A percentile compares a stretch with the other conserved stretches of the same genome.
Conservation (phyloP, 73 alveolate genomes). For the Uronychia binucleata region DNA sequence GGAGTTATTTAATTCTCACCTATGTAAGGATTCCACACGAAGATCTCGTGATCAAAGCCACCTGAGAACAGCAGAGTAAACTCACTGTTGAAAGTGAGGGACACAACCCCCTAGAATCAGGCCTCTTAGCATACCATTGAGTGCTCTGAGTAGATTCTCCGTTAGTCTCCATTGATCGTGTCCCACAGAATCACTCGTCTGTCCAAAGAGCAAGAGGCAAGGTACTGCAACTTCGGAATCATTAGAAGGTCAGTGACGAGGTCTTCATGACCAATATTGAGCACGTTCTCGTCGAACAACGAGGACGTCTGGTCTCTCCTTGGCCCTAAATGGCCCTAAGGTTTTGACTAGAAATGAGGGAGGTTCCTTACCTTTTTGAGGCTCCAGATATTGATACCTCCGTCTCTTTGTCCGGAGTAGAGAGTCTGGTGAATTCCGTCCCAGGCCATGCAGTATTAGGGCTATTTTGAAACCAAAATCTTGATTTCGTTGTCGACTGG, state of each 20-base stretch:
- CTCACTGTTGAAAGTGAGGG: constrained; percentile 77
- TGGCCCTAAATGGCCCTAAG: constrained; percentile 51
- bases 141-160: constrained; percentile 77
- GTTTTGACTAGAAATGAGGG: constrained; percentile 39
- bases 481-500: constrained; percentile 55
- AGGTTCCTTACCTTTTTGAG: constrained; percentile 59
- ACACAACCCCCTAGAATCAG: constrained; percentile 64
- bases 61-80: constrained; percentile 76
- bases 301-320: constrained; percentile 10
- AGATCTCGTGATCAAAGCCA: constrained; percentile 88
- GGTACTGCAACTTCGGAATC: constrained; percentile 76
- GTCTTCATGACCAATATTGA: constrained; percentile 67
- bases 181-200: constrained; percentile 80
- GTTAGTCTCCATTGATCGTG: constrained; percentile 66
- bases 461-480: constrained; percentile 35
- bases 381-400: constrained; percentile 83
- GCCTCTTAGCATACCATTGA: constrained; percentile 35
- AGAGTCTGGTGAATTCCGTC: constrained; percentile 69
- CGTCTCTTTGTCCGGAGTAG: constrained; percentile 81
- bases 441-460: constrained; percentile 79
- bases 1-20: constrained; percentile 49
- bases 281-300: not conserved
- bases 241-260: constrained; percentile 83
- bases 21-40: constrained; percentile 91
- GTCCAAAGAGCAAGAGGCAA: constrained; percentile 81